Evolutionary conservation across 78 protist species (phyloP).

Genomic region (Blattamonas nauphoetae): DNA sequence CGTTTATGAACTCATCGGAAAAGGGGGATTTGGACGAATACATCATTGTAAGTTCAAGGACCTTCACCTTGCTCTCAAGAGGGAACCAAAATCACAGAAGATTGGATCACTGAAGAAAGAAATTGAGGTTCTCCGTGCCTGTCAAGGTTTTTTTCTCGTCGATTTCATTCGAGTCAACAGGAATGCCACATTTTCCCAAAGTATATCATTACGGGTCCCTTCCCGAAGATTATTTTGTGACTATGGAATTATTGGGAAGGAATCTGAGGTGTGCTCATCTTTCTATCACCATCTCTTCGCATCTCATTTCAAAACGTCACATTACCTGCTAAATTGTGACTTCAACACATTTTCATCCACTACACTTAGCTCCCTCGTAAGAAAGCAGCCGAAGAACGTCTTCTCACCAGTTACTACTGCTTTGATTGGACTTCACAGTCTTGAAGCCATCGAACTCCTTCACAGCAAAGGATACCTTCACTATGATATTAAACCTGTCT

Average conservation of each 20-base stretch:
- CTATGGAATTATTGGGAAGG: not conserved
- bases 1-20: no score
- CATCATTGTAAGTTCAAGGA: no score
- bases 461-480: not conserved
- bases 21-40: no score
- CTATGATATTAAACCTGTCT: not conserved
- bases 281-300: not conserved
- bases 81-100: no score
- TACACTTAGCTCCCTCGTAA: not conserved
- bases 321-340: no score
- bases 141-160: no score
- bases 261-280: not conserved
- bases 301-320: no score
- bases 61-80: no score
- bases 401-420: not conserved
- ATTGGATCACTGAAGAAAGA: no score
- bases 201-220: not conserved
- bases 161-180: no score
- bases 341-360: not conserved
- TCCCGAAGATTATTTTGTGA: not conserved
- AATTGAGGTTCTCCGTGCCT: no score
- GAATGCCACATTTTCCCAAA: not conserved
- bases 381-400: not conserved
- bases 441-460: not conserved
- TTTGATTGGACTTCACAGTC: not conserved